Percentiles rank a stretch among this genome's conserved stretches.
Conservation (phyloP, 2,329 filamentous ascomycete genomes). For the Sordariomycetes sp. region DNA sequence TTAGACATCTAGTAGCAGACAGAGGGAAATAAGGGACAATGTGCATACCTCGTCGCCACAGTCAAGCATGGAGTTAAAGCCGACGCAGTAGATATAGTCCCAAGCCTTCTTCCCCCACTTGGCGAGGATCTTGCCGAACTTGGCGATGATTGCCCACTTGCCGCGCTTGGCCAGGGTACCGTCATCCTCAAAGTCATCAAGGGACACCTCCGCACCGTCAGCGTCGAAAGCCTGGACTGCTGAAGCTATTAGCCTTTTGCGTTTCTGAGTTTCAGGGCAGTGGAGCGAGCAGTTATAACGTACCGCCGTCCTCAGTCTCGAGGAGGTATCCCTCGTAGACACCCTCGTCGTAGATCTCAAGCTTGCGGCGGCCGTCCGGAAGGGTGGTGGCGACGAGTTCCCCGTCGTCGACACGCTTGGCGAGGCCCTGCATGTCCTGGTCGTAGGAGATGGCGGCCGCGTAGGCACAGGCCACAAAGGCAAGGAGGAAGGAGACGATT, state of each 20-base stretch:
- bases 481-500: background rate
- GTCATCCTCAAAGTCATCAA: background rate
- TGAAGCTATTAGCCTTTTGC: background rate
- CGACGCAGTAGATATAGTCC: conserved; percentile 1
- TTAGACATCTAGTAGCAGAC: no score
- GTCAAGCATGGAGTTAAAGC: background rate
- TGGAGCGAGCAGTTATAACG: no score
- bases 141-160: background rate
- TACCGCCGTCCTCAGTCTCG: background rate
- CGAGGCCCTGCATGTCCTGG: background rate
- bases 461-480: background rate
- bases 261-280: background rate
- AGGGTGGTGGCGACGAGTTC: background rate
- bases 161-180: background rate
- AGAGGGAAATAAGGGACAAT: no score
- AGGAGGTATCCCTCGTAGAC: background rate
- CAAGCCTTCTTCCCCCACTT: conserved; percentile 1
- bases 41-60: conserved; percentile 1
- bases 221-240: background rate
- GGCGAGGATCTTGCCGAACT: background rate
- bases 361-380: background rate
- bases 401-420: background rate
- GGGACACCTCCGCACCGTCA: background rate
- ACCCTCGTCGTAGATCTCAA: background rate
- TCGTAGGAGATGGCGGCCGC: background rate